phyloP scores from a whole-genome alignment of 371 early-diverging fungal species.

The Blakeslea trispora region DNA sequence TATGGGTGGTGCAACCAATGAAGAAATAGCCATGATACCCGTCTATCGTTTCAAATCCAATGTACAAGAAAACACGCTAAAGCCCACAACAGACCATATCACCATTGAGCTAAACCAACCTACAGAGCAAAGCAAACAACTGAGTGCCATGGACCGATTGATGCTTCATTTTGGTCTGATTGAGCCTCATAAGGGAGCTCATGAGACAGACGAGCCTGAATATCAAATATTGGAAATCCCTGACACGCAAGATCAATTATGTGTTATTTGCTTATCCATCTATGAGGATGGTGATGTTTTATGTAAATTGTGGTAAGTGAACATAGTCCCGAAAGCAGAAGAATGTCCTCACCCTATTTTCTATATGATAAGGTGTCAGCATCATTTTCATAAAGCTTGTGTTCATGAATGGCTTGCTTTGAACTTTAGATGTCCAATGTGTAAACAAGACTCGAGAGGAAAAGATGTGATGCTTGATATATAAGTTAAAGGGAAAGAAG shows the following conservation, averaged over 20 bases:
- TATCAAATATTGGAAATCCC: conserved; percentile 39
- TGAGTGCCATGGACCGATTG: conserved; percentile 27
- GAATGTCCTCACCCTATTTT: neutral
- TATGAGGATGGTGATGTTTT: conserved; percentile 68
- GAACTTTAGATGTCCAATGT: conserved; percentile 38
- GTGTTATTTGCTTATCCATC: conserved; percentile 65
- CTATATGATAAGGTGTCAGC: conserved; percentile 30
- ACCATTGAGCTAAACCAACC: conserved; percentile 19
- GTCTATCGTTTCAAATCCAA: conserved; percentile 41
- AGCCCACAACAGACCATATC: conserved; percentile 7
- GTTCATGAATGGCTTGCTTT: conserved; percentile 38
- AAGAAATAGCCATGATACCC: conserved; percentile 61
- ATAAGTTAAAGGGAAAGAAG: too few relatives aligned
- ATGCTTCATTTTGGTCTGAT: conserved; percentile 32
- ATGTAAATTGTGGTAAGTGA: conserved; percentile 53
- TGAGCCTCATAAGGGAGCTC: conserved; percentile 18
- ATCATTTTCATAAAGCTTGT: conserved; percentile 44
- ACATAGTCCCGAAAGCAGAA: neutral
- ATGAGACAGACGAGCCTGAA: conserved; percentile 22
- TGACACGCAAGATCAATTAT: conserved; percentile 51
- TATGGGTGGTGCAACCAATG: conserved; percentile 62
- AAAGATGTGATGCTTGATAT: conserved; percentile 22
- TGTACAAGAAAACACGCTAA: neutral
- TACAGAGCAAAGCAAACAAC: conserved; percentile 10
- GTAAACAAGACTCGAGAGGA: conserved; percentile 35